These are phyloP conservation scores for Biscogniauxia marginata DNA, from an alignment of 2,329 filamentous ascomycete genomes.

Conservation along the genomic window DNA sequence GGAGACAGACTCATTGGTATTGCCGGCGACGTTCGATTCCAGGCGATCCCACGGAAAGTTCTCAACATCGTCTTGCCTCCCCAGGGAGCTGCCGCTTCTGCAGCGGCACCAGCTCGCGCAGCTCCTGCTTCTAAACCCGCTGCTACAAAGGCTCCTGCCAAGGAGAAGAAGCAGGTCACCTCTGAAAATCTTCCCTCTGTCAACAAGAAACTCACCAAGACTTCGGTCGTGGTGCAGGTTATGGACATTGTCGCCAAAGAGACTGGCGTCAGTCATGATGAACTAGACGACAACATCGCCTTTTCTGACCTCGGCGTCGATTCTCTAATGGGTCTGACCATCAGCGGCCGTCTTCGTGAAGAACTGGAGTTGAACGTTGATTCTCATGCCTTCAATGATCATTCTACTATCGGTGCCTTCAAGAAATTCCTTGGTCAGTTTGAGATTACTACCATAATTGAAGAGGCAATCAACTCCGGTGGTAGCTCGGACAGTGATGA, in stretches of 20 bases:
- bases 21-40: slow-evolving; percentile 61
- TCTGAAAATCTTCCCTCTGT: slow-evolving; percentile 46
- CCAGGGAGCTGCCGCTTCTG: slow-evolving; percentile 45
- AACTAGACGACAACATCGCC: slow-evolving; percentile 54
- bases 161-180: slow-evolving; percentile 47
- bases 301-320: slow-evolving; percentile 60
- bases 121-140: slow-evolving; percentile 35
- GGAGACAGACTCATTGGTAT: slow-evolving; percentile 49
- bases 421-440: slow-evolving; percentile 43
- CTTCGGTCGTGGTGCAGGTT: slow-evolving; percentile 43
- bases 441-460: slow-evolving; percentile 29
- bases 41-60: slow-evolving; percentile 63
- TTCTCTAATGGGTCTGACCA: slow-evolving; percentile 60
- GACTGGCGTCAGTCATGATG: slow-evolving; percentile 52
- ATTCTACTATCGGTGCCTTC: slow-evolving; percentile 53
- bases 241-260: slow-evolving; percentile 57
- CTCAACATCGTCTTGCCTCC: slow-evolving; percentile 67
- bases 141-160: slow-evolving; percentile 35
- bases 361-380: slow-evolving; percentile 56
- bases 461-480: slow-evolving; percentile 36
- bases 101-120: slow-evolving; percentile 36
- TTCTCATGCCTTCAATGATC: slow-evolving; percentile 53
- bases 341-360: slow-evolving; percentile 56
- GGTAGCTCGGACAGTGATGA: slow-evolving; percentile 42
- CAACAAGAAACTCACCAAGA: slow-evolving; percentile 49